These are phyloP conservation scores for Mollisia scopiformis DNA, from an alignment of 2,329 filamentous ascomycete genomes.

Conservation along the genomic window DNA sequence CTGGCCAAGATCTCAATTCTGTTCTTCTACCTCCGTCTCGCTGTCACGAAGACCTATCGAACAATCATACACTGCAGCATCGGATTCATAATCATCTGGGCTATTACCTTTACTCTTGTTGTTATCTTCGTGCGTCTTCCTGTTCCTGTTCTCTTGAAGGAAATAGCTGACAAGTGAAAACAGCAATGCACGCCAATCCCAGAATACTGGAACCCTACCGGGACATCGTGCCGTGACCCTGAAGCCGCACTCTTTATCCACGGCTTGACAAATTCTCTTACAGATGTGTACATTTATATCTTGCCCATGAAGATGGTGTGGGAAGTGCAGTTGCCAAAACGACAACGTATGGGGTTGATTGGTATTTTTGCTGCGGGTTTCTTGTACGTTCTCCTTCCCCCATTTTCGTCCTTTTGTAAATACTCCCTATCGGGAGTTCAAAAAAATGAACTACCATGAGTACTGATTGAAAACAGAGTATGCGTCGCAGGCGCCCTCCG, in stretches of 20 bases:
- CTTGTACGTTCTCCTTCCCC: background rate
- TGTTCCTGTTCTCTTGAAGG: background rate
- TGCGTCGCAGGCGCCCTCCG: constrained; percentile 8
- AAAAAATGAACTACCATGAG: background rate
- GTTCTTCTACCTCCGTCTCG: constrained; percentile 20
- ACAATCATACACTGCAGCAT: constrained; percentile 5
- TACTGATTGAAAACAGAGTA: too few relatives aligned
- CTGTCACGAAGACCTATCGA: constrained; percentile 7
- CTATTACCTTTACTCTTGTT: background rate
- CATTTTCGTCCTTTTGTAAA: background rate
- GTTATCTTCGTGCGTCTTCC: constrained; percentile 10
- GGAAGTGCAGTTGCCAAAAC: constrained; percentile 5
- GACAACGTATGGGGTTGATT: background rate
- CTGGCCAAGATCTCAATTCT: constrained; percentile 16
- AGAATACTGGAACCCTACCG: constrained; percentile 5
- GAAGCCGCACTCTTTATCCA: constrained; percentile 7
- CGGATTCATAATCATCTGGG: constrained; percentile 7
- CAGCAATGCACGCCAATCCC: constrained; percentile 1
- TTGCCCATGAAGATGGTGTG: constrained; percentile 3
- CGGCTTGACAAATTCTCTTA: constrained; percentile 2
- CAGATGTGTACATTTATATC: constrained; percentile 6
- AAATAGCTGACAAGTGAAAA: too few relatives aligned
- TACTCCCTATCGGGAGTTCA: too few relatives aligned
- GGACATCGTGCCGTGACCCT: constrained; percentile 1
- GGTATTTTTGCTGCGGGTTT: constrained; percentile 6